Base-by-base conservation (phyloP, 495 filamentous ascomycete genomes). In the Penicillium cataractarum region DNA sequence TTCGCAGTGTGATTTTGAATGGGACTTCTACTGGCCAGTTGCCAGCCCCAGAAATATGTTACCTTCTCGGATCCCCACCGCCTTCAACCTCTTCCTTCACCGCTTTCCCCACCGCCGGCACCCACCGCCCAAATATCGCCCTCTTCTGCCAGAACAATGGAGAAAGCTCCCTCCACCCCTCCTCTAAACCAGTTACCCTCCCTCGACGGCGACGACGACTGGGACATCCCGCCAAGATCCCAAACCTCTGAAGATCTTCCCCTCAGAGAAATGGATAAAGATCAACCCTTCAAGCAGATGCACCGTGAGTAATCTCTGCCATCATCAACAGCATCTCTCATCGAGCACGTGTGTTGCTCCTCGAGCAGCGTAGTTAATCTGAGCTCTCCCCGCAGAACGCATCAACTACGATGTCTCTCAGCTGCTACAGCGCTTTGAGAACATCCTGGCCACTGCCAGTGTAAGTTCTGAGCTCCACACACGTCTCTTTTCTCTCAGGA, bases 371-470 rank as follows among this genome's bases (percentile, higher is more conserved):
- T 31, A n/a, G 40, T 68, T 71, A 64, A 72, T 40, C 22, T 57
- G 27, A 39, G 21, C 49, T 32, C 49, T 40, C 12, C 13, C 53
- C 22, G 10, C 65, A 87, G 85, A 80, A 46, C 84, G 85, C 63
- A 79, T 87, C 68, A 82, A 80, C 66, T 70, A 72, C 61, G 74
- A 86, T 61, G 75, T 86, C 55, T 78, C 81, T 44, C 80, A 83
- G 57, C 74, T 91, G 19, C 76, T 89, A 8, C 80, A 82, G 55
- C 82, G 85, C 15, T 90, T 86, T 68, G 84, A 88, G 62, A 84
- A 84, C 15, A 85, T 90, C 64, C 72, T 89, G 65, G 79, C 78
- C 2, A 82, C 82, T 51, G 82, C 83, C 2, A 79, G 81, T 9
- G 87, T 89, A 69, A 59, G 77, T 64, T 37, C 19, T 13, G 27